Evolutionary conservation across 2,329 filamentous ascomycete genomes (phyloP), one percentile per base, ranked within the genome.

Genomic region (Paraphaeosphaeria sporulosa): DNA sequence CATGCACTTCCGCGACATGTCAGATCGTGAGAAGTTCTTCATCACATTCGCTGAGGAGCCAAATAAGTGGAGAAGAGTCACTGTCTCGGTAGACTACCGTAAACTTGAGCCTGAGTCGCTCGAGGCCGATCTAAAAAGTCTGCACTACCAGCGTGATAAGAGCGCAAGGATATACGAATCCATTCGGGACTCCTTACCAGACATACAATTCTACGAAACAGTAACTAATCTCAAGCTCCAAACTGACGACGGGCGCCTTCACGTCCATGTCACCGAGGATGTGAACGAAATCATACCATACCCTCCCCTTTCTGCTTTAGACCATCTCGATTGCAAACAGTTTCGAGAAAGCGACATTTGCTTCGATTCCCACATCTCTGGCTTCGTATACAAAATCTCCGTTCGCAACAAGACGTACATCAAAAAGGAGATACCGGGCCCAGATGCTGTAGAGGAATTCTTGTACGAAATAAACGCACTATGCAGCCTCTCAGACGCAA

Each of bases 221-320:
- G 94, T 98, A 60, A 98, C 95, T 19, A 98, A 98, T 71, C 85
- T 99, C 64, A 97, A 96, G 77, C 84, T 99, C 19, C 89, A 97
- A 76, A 99, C 95, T 0, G 89, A 87, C 4, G 90, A 96, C 58
- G 92, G 92, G 15, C 89, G 93, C 61, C 83, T 99, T 25, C 94
- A 98, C 78, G 93, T 99, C 7, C 95, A 98, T 76, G 95, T 99
- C 55, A 94, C 95, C n/a, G 94, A 99, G 78, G 95, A 99, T 75
- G 87, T 93, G 51, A 95, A 96, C 82, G 95, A 99, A 80, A 95
- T 95, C 60, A 96, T 99, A 59, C 85, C 88, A 10, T 98, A 94
- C 72, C 95, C 95, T 3, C 85, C 88, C 0, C 81, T 89, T 25
- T 86, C 86, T 42, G 88, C 90, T 63, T 86, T 98, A 59, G 85